Base-by-base conservation (phyloP, 225 moss, liverwort and hornwort genomes). In the Antitrichia curtipendula region DNA sequence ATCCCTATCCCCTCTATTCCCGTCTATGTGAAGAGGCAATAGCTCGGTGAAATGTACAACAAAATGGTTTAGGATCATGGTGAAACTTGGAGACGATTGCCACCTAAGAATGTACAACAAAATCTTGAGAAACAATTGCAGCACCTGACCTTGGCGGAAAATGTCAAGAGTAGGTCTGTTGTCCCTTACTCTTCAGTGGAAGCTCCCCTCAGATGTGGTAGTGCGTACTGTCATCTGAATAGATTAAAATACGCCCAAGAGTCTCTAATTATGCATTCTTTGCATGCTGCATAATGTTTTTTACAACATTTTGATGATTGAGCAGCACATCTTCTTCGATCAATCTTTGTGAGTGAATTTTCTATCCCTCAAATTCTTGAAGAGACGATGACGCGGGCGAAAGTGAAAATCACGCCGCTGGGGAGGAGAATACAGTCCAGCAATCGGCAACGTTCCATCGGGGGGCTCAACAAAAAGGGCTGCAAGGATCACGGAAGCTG, bases 321-420 rank as follows among this genome's bases (percentile, higher is more conserved):
- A 57, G 74, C 90, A 88, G 76, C 61, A 12, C 61, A 13, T 56
- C n/a, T n/a, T 71, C 28, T 63, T 38, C 45, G 64, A 64, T 12
- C 12, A 45, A 54, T 80, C 32, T 36, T 69, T 78, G 23, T 81
- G 63, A 89, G 73, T 27, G 62, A 71, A 43, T 12, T 43, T 34
- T 31, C 22, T 68, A 10, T 59, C 21, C 52, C 74, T 57, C 54
- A 14, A 47, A 40, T 49, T 59, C 59, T 83, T 83, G 64, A 52
- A 88, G 88, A 74, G 69, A 83, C 58, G 68, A 93, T 93, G 93
- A 80, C 89, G 31, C 80, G 93, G 59, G 68, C 93, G n/a, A 92
- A 90, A 81, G 73, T 93, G 50, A 93, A 89, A 52, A 86, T 92
- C 63, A 88, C 92, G 82, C 91, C 92, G 40, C 84, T 77, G 25